Conservation (phyloP, 768 basidiomycete species). For the Naganishia vaughanmartiniae region DNA sequence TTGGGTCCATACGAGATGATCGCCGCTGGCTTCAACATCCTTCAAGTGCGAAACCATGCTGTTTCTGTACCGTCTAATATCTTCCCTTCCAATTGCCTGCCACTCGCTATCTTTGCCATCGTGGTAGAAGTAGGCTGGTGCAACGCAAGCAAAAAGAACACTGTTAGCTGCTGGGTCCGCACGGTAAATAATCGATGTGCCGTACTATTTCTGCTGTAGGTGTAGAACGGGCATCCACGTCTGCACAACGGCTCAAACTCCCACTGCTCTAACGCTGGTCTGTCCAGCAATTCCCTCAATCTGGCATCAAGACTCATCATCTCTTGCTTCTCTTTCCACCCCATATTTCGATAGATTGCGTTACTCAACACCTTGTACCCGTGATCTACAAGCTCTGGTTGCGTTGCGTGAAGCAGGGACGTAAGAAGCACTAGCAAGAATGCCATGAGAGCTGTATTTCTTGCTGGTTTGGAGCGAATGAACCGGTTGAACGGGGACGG, state of each 20-base stretch:
- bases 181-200: neutral
- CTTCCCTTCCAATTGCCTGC: slow-evolving; percentile 37
- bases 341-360: slow-evolving; percentile 17
- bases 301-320: slow-evolving; percentile 30
- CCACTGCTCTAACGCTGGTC: slow-evolving; percentile 42
- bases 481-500: slow-evolving; percentile 12
- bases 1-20: slow-evolving; percentile 40
- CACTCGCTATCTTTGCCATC: slow-evolving; percentile 45
- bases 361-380: slow-evolving; percentile 16
- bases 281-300: slow-evolving; percentile 38
- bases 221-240: slow-evolving; percentile 45
- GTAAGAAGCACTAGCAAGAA: neutral
- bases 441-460: neutral
- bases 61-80: slow-evolving; percentile 42
- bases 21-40: slow-evolving; percentile 41
- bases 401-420: slow-evolving; percentile 12
- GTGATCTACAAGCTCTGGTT: slow-evolving; percentile 17
- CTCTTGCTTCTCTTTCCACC: slow-evolving; percentile 26
- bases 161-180: neutral
- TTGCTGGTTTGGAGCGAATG: slow-evolving; percentile 3
- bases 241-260: slow-evolving; percentile 41
- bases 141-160: neutral
- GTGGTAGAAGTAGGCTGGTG: slow-evolving; percentile 47
- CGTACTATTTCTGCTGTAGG: slow-evolving; percentile 39
- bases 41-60: slow-evolving; percentile 43